Base-by-base conservation (phyloP, 768 basidiomycete genomes). In the Mycena maculata region DNA sequence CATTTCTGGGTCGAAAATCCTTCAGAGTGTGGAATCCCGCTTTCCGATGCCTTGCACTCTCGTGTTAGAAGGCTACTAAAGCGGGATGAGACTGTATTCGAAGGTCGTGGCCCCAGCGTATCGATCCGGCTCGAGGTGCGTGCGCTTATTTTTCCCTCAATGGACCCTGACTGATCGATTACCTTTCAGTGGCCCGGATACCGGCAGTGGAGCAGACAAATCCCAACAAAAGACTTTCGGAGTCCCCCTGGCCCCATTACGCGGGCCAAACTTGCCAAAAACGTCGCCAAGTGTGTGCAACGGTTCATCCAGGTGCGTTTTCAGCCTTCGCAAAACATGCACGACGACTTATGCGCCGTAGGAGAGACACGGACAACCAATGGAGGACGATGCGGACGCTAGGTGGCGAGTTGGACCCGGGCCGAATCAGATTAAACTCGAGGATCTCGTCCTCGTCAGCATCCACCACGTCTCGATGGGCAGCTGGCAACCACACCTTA, bases 391-490 rank as follows among this genome's bases (percentile, higher is more conserved):
- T 18, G 83, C 85, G 4, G 89, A 92, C 73, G 73, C 74, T 12
- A 77, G 79, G 28, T 94, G 90, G 92, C 83, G 80, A 69, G 84
- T 94, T n/a, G 90, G 90, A 18, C 71, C 75, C 16, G 80, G 78
- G n/a, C 74, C 76, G n/a, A 74, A 79, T 42, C 79, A 84, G 65
- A 89, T 93, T 77, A 84, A 76, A 39, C 79, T 91, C 5, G 90
- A 90, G 30, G 87, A 93, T 74, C 81, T 94, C 54, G 80, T 90
- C 54, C 85, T 94, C 48, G 90, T 94, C 70, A 90, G 91, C 71
- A 87, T 93, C 59, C 92, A 93, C 77, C 92, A 94, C 69, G 91
- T 93, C 56, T 92, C 92, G 15, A 87, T 92, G 78, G 92, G 92
- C 13, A 90, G 88, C 62, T 94, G 92, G 92, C 92, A 94, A 65